Evolutionary conservation across 768 basidiomycete species (phyloP).

Genomic region (Fomitopsis pulvina): DNA sequence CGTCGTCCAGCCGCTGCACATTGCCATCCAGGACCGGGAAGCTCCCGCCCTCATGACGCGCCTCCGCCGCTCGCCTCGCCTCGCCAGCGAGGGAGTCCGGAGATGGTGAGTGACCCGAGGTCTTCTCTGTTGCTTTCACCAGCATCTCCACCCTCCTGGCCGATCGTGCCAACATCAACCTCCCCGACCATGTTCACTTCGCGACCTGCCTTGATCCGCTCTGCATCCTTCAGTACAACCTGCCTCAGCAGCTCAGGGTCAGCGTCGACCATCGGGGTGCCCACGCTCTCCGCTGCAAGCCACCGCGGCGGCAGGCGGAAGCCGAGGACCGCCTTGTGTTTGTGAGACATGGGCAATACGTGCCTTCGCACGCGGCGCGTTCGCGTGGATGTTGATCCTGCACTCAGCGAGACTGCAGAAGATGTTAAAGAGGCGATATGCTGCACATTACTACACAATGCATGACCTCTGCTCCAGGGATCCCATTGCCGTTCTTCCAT

Average conservation of each 20-base stretch:
- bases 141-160: constrained; percentile 12
- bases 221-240: constrained; percentile 18
- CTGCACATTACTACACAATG: too few relatives aligned
- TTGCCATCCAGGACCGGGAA: constrained; percentile 7
- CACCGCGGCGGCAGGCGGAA: constrained; percentile 24
- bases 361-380: constrained; percentile 1
- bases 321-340: constrained; percentile 21
- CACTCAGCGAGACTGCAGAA: too few relatives aligned
- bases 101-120: constrained; percentile 16
- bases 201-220: constrained; percentile 21
- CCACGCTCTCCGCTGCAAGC: constrained; percentile 23
- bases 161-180: constrained; percentile 11
- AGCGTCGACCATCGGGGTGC: constrained; percentile 5
- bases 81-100: constrained; percentile 15
- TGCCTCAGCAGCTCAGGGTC: constrained; percentile 16
- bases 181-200: constrained; percentile 14
- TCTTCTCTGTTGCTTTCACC: constrained; percentile 8
- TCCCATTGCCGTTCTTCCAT: too few relatives aligned
- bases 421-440: too few relatives aligned
- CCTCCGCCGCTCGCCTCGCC: constrained; percentile 14
- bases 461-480: too few relatives aligned
- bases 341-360: constrained; percentile 22
- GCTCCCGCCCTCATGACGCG: constrained; percentile 10
- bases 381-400: too few relatives aligned
- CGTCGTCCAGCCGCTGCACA: constrained; percentile 7